Base-by-base conservation (phyloP, 2,329 filamentous ascomycete species). In the Xylaria sp. region DNA sequence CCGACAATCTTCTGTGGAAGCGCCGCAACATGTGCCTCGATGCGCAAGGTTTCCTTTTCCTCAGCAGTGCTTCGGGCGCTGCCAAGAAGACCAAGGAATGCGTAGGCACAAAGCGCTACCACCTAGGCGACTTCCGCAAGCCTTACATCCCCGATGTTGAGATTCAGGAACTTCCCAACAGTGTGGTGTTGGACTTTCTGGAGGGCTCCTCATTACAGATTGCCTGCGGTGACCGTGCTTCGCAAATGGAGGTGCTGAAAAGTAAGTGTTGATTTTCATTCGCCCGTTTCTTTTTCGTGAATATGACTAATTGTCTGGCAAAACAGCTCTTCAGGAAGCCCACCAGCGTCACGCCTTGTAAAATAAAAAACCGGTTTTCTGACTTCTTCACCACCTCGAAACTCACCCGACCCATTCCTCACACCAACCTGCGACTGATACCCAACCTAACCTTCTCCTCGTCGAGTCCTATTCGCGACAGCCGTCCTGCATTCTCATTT, bases 1-100 rank as follows among this genome's bases (percentile, higher is more conserved):
- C 94, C 0, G 93, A 97, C 71, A 96, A 91, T 57, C 80, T 99
- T 52, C 81, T 99, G 10, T 99, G 94, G 94, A 99, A 97, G 78
- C 89, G 93, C 57, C 86, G 94, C 61, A 92, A 88, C 69, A 86
- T 97, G 75, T 88, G 88, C 65, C 84, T 99, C 59, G 92, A 97
- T 73, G 85, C 86, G 7, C 82, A 89, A 61, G 94, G 93, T 16
- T 92, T 89, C 74, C 78, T 99, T 46, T 87, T 96, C 59, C 82
- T 99, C 63, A 90, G 87, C 48, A 82, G 87, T 7, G 83, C 87
- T 16, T 85, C 86, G 63, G 82, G 85, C 18, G 72, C 72, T 46
- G 75, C 83, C 4, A 65, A 60, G 73, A 79, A 82, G 79, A 76
- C 85, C 73, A 79, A 82, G 79, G 76, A 79, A 60, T 84, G 75